Conservation (phyloP, 495 filamentous ascomycete species). For the Penicillium desertorum region DNA sequence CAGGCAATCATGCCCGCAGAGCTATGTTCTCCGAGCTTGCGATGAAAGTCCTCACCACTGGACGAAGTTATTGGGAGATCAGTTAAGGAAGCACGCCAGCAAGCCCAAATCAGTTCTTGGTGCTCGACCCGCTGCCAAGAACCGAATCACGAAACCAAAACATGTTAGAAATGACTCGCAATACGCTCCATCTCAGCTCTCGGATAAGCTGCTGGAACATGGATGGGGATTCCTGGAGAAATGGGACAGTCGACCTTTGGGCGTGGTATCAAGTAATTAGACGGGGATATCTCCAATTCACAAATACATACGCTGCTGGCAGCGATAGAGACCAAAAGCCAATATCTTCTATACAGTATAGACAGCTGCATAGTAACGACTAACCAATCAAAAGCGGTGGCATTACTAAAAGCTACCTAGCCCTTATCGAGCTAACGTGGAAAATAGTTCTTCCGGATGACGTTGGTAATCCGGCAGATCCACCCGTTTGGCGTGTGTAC, state of each 20-base stretch:
- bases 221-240: slow-evolving; percentile 37
- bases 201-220: slow-evolving; percentile 28
- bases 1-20: slow-evolving; percentile 29
- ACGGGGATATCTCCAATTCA: neutral
- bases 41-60: slow-evolving; percentile 35
- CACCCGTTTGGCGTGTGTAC: neutral
- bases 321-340: slow-evolving; percentile 10
- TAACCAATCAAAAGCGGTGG: slow-evolving; percentile 17
- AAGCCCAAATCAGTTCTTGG: neutral
- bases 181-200: slow-evolving; percentile 1
- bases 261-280: slow-evolving; percentile 24
- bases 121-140: neutral
- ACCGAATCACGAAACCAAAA: slow-evolving; percentile 2
- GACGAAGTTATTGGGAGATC: slow-evolving; percentile 28
- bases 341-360: neutral
- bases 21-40: slow-evolving; percentile 39
- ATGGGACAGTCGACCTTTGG: slow-evolving; percentile 41
- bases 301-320: slow-evolving; percentile 22
- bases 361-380: neutral
- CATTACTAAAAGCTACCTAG: slow-evolving; percentile 21
- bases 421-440: slow-evolving; percentile 4
- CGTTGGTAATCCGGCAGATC: slow-evolving; percentile 22
- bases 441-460: slow-evolving; percentile 26
- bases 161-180: slow-evolving; percentile 1
- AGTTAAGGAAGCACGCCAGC: slow-evolving; percentile 16